Percentiles rank a stretch among this genome's conserved stretches.
phyloP scores from a whole-genome alignment of 1,284 basidiomycete genomes.

The Irpex sp. region DNA sequence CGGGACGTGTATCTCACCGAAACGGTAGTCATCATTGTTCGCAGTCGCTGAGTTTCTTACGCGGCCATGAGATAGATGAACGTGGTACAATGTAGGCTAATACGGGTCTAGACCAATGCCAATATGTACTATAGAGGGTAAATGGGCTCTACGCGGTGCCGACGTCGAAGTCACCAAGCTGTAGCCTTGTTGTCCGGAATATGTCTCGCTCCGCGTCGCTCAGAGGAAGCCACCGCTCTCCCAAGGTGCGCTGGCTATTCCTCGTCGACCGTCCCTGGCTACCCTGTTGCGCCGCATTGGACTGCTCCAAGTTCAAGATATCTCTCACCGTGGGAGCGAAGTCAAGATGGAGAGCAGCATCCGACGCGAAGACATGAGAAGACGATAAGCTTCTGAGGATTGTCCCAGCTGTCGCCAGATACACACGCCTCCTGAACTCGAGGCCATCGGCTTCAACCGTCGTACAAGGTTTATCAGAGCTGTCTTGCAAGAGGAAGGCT shows the following conservation, averaged over 20 bases:
- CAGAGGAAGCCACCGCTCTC: conserved; percentile 40
- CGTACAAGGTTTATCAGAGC: not conserved
- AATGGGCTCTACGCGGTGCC: not conserved
- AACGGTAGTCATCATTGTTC: not conserved
- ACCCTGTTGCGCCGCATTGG: conserved; percentile 19
- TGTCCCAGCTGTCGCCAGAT: not conserved
- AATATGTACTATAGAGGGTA: not conserved
- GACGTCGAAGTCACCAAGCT: not conserved
- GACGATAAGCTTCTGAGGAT: not conserved
- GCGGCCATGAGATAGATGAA: not conserved
- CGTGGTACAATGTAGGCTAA: not conserved
- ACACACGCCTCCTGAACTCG: not conserved
- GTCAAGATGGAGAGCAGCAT: conserved; percentile 52
- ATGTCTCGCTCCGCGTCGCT: conserved; percentile 32
- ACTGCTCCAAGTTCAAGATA: conserved; percentile 72
- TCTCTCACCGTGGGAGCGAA: conserved; percentile 67
- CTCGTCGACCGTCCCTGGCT: conserved; percentile 44
- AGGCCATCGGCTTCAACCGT: conserved; percentile 1
- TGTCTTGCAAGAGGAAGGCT: conserved; percentile 23
- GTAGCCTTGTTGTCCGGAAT: conserved; percentile 27
- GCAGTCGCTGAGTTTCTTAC: not conserved
- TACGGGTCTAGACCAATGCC: not conserved
- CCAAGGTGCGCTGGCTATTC: conserved; percentile 46
- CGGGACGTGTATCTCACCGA: conserved; percentile 2
- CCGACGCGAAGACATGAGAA: conserved; percentile 28